These are phyloP conservation scores for Aristolochia contorta DNA, from an alignment of 164 flowering plant genomes.

Conservation along the genomic window DNA sequence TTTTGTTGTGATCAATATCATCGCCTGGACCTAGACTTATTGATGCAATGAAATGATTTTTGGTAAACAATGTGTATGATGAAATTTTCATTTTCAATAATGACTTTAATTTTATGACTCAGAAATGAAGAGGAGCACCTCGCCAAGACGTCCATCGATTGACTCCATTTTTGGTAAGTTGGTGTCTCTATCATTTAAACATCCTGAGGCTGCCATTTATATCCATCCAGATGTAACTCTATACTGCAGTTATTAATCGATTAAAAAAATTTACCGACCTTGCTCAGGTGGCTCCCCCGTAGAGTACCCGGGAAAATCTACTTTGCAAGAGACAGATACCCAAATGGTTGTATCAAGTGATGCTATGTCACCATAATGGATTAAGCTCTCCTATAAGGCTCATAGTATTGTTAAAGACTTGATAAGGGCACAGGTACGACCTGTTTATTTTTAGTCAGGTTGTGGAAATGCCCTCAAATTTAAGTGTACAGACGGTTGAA, in stretches of 20 bases:
- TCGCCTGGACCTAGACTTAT: background rate
- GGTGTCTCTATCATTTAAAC: background rate
- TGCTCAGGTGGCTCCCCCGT: conserved; percentile 40
- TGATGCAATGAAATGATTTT: background rate
- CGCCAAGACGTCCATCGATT: conserved; percentile 26
- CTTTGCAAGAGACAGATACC: conserved; percentile 15
- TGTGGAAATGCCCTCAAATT: conserved; percentile 8
- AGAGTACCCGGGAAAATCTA: conserved; percentile 25
- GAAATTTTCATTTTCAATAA: conserved; percentile 1
- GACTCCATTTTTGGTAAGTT: conserved; percentile 34
- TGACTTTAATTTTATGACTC: conserved; percentile 1
- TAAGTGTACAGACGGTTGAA: conserved; percentile 22
- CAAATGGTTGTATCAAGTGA: conserved; percentile 24
- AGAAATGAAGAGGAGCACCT: conserved; percentile 27
- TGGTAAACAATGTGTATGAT: background rate
- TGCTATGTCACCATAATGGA: conserved; percentile 26
- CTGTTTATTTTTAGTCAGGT: conserved; percentile 42
- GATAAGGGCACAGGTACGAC: conserved; percentile 8
- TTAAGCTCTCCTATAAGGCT: conserved; percentile 1
- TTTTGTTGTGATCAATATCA: too few relatives aligned
- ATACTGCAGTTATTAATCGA: background rate
- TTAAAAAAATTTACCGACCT: background rate
- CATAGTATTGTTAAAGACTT: conserved; percentile 6
- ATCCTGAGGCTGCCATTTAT: background rate
- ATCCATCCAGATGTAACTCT: background rate